Evolutionary conservation across 1,139 yeast genomes (phyloP).

Genomic region (Blastobotrys proliferans): DNA sequence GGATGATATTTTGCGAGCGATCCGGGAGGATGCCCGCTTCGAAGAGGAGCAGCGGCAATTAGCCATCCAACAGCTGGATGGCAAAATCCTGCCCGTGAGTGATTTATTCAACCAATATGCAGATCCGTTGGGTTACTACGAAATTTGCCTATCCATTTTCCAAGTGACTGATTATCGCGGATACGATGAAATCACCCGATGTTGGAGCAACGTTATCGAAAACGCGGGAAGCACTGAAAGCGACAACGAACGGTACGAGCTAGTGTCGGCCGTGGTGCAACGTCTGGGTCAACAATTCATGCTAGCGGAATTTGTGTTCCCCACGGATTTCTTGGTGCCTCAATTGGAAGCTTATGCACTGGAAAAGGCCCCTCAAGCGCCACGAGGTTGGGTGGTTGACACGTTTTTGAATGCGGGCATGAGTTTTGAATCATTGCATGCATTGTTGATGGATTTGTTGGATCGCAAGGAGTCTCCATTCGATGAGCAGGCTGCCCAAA

Average conservation of each 20-base stretch:
- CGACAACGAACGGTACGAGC: slow-evolving; percentile 30
- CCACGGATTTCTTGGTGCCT: slow-evolving; percentile 67
- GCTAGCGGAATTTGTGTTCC: slow-evolving; percentile 73
- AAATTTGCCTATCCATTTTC: slow-evolving; percentile 71
- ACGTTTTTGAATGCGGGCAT: slow-evolving; percentile 76
- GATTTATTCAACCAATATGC: slow-evolving; percentile 83
- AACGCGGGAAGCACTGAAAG: slow-evolving; percentile 19
- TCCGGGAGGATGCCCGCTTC: slow-evolving; percentile 58
- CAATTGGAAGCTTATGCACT: slow-evolving; percentile 42
- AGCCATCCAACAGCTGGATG: slow-evolving; percentile 55
- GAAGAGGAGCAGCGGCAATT: slow-evolving; percentile 41
- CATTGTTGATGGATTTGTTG: slow-evolving; percentile 60
- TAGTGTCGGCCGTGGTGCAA: slow-evolving; percentile 39
- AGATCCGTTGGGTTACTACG: slow-evolving; percentile 84
- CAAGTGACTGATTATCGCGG: slow-evolving; percentile 64
- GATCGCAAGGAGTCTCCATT: slow-evolving; percentile 44
- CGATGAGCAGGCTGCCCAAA: slow-evolving; percentile 25
- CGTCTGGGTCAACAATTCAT: slow-evolving; percentile 47
- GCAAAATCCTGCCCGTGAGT: slow-evolving; percentile 63
- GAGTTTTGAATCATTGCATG: slow-evolving; percentile 63
- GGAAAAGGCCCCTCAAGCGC: slow-evolving; percentile 40
- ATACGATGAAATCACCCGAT: slow-evolving; percentile 35
- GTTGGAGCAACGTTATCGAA: slow-evolving; percentile 36
- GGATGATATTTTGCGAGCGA: slow-evolving; percentile 65
- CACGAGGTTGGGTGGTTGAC: slow-evolving; percentile 56